Base-by-base conservation (phyloP, 495 filamentous ascomycete species). In the Tuber aestivum region DNA sequence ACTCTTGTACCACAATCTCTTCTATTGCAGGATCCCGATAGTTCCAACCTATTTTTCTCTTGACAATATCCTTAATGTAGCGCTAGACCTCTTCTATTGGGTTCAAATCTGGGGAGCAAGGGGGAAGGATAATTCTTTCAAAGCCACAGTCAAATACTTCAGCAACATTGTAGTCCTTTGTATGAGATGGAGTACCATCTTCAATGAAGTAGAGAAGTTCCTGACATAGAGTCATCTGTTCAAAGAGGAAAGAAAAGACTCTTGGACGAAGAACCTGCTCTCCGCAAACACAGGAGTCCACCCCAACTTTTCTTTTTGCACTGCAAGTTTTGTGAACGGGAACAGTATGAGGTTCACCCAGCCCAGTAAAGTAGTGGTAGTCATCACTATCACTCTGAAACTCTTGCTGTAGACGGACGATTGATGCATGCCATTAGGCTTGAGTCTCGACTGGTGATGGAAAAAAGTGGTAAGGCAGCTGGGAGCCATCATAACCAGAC, bases 221-320 rank as follows among this genome's bases (percentile, higher is more conserved):
- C 1, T 70, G 18, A 0, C 32, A 16, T 48, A 44, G 16, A 8
- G 41, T 23, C 42, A 77, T 74, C n/a, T 61, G 37, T 21, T 48
- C 18, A 65, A 37, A n/a, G 35, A 76, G 41, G 14, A 73, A 76
- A 23, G 71, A 42, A 56, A 70, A 74, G 6, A 74, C 44, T 38
- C 71, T 38, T n/a, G 65, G 6, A 32, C 40, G 14, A 37, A 74
- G 44, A 68, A 77, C 71, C 1, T 48, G 38, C 45, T 77, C 42
- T 23, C 37, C 37, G 71, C 74, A 74, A 9, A 77, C 38, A 74
- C 65, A 74, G 72, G 21, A 74, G 12, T 71, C 45, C 40, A 74
- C 71, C 9, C 37, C 44, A 10, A 2, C 68, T 70, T 44, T 56
- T 41, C 70, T 7, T 40, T 70, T 75, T 50, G 3, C 8, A 50